Conservation (phyloP, 2,329 filamentous ascomycete species). For the Monilinia aucupariae region DNA sequence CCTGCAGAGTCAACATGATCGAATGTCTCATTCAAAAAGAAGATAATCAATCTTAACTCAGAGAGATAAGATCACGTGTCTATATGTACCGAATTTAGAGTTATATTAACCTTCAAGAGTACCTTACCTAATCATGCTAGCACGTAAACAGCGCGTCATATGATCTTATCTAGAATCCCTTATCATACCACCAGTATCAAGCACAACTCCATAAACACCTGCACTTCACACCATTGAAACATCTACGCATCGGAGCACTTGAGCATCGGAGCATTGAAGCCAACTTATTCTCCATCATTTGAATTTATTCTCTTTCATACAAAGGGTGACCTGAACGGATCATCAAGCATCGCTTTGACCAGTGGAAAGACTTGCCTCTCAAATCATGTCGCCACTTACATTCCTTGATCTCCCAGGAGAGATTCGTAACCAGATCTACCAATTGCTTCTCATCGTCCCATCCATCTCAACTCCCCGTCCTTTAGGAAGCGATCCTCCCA, state of each 20-base stretch:
- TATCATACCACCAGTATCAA: background rate
- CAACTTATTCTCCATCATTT: too few relatives aligned
- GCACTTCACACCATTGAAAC: too few relatives aligned
- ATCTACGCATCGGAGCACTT: too few relatives aligned
- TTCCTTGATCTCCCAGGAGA: constrained; percentile 49
- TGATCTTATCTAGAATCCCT: background rate
- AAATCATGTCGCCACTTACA: constrained; percentile 19
- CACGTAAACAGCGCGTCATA: too few relatives aligned
- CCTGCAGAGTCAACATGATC: background rate
- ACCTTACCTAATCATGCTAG: background rate
- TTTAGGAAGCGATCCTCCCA: constrained; percentile 23
- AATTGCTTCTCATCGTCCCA: constrained; percentile 30
- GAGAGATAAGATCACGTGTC: background rate
- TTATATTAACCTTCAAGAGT: background rate
- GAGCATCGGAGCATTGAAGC: too few relatives aligned
- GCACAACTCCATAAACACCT: too few relatives aligned
- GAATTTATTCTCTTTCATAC: too few relatives aligned
- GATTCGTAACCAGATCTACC: constrained; percentile 54
- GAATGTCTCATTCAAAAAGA: too few relatives aligned
- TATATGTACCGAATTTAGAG: background rate
- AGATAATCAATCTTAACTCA: too few relatives aligned
- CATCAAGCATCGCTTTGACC: too few relatives aligned
- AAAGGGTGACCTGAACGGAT: too few relatives aligned
- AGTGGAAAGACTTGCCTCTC: background rate
- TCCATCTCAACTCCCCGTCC: constrained; percentile 20